Evolutionary conservation across 768 basidiomycete genomes (phyloP).

Genomic region (Russula sp.): DNA sequence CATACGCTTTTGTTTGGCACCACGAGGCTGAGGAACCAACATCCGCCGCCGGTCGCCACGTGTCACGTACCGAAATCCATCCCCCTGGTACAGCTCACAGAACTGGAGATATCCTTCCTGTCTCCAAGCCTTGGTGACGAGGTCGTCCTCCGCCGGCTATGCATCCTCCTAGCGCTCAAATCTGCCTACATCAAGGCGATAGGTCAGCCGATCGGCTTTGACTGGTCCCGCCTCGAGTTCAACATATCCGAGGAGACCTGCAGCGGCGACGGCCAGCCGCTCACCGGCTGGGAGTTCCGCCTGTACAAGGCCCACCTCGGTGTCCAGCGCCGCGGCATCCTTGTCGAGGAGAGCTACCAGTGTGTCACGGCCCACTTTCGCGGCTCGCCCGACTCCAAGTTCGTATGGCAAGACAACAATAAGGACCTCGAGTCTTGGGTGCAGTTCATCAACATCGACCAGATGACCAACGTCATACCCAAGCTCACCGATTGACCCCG

Average conservation of each 20-base stretch:
- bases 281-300: constrained; percentile 83
- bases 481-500: constrained; percentile 53
- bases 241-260: constrained; percentile 58
- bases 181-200: constrained; percentile 79
- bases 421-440: constrained; percentile 73
- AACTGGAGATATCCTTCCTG: constrained; percentile 47
- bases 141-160: constrained; percentile 62
- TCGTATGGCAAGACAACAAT: constrained; percentile 62
- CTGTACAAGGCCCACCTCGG: constrained; percentile 69
- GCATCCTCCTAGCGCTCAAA: constrained; percentile 73
- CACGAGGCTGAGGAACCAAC: neutral
- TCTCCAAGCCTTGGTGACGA: constrained; percentile 49
- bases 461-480: constrained; percentile 71
- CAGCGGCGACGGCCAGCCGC: constrained; percentile 56
- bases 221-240: constrained; percentile 77
- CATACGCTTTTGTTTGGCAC: neutral
- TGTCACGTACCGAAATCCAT: neutral
- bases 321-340: constrained; percentile 47
- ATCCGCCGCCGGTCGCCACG: neutral
- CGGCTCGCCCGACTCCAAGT: constrained; percentile 54
- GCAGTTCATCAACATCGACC: constrained; percentile 77
- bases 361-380: constrained; percentile 75
- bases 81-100: constrained; percentile 35
- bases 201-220: constrained; percentile 74
- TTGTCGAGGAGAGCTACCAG: constrained; percentile 63